Evolutionary conservation across 495 filamentous ascomycete genomes (phyloP).

Genomic region (Parachaetomium inaequale): DNA sequence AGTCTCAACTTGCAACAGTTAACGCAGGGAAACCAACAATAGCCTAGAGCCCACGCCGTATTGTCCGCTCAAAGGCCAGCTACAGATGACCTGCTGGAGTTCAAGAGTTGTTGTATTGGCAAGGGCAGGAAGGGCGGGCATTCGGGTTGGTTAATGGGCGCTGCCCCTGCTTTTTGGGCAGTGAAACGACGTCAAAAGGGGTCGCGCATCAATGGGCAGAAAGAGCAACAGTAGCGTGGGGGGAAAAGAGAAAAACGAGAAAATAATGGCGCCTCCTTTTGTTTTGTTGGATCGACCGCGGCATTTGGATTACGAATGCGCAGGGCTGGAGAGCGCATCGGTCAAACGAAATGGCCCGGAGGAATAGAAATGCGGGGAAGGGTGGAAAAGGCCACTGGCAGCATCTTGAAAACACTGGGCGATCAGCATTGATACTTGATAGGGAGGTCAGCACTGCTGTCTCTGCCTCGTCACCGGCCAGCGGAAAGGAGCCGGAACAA

Average conservation of each 20-base stretch:
- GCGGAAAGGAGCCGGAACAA: background rate
- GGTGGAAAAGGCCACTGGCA: background rate
- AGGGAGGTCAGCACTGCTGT: background rate
- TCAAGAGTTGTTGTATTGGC: slow-evolving; percentile 24
- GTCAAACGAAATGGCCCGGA: background rate
- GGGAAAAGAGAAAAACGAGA: background rate
- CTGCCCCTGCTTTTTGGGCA: background rate
- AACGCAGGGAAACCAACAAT: slow-evolving; percentile 41
- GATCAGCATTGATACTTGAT: background rate
- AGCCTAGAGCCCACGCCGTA: slow-evolving; percentile 55
- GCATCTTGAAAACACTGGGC: background rate
- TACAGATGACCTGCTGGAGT: slow-evolving; percentile 47
- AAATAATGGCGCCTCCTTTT: background rate
- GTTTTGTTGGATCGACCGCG: background rate
- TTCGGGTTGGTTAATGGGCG: slow-evolving; percentile 2
- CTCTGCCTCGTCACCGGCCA: background rate
- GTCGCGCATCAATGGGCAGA: background rate
- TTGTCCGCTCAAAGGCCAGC: slow-evolving; percentile 59
- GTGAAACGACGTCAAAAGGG: background rate
- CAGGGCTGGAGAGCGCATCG: background rate
- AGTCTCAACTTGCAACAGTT: background rate
- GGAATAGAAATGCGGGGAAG: background rate
- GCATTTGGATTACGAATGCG: background rate
- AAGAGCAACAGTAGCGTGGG: background rate
- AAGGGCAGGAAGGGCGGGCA: slow-evolving; percentile 15